Base-by-base conservation (phyloP, 139 green algal species). In the Pedinophyceae sp. region DNA sequence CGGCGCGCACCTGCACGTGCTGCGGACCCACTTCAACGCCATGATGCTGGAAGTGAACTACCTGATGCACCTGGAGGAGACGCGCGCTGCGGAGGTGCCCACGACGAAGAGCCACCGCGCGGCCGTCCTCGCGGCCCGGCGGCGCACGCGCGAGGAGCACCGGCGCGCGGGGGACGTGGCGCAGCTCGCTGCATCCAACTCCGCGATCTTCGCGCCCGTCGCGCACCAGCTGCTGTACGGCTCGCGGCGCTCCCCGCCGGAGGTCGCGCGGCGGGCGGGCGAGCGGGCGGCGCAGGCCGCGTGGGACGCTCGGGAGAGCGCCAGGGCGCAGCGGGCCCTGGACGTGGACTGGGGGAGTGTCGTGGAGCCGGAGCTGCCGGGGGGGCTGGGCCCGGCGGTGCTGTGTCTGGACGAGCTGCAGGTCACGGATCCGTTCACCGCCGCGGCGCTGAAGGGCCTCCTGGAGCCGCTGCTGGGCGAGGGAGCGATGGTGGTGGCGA, bases 331-430 rank as follows among this genome's bases (percentile, higher is more conserved):
- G 62, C 24, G 16, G 3, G 58, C 64, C 30, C 24, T 48, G 0
- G 16, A 30, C 19, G 27, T 23, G 18, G 57, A 48, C 22, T 65
- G 64, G 61, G 49, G 40, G 4, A 15, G 28, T 52, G 15, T n/a
- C n/a, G n/a, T n/a, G n/a, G n/a, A n/a, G 40, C 20, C 15, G 38
- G 6, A 27, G 48, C 26, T 2, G 30, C 19, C 22, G n/a, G n/a
- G 27, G 18, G 57, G 43, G 3, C 72, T 52, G 16, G 47, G 65
- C 30, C 54, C 72, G 1, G 66, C 69, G 3, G 25, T 87, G 17
- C 61, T 91, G 30, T 86, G 70, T 59, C 87, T 91, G 41, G 82
- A 91, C 48, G 82, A 91, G 49, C 49, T 90, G 39, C 78, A 88
- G 61, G 59, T 78, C 13, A 68, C 64, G 4, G 78, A 85, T 54